phyloP scores from a whole-genome alignment of 2,329 filamentous ascomycete genomes.

The Diaporthe sp. region DNA sequence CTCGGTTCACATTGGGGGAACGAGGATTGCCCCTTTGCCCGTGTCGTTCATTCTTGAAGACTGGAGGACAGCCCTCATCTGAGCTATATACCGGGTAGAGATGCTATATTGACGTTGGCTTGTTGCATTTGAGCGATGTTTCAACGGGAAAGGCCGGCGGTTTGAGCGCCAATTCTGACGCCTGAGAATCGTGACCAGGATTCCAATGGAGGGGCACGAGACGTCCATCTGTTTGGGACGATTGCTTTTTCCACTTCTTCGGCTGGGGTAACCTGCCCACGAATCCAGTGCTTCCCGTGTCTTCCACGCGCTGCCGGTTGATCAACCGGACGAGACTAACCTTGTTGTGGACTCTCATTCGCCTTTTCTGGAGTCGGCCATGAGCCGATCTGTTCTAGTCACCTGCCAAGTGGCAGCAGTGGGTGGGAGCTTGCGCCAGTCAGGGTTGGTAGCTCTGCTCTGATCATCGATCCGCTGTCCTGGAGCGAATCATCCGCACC shows the following conservation, averaged over 20 bases:
- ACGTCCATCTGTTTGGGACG: constrained; percentile 4
- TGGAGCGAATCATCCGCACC: constrained; percentile 9
- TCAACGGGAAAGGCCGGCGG: constrained; percentile 33
- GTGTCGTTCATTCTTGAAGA: not conserved
- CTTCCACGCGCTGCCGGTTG: constrained; percentile 14
- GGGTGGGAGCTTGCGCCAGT: constrained; percentile 34
- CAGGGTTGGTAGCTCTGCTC: constrained; percentile 28
- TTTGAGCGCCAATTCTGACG: constrained; percentile 37
- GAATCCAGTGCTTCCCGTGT: constrained; percentile 19
- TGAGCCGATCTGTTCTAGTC: constrained; percentile 35
- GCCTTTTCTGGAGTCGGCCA: constrained; percentile 7
- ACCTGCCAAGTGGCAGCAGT: constrained; percentile 36
- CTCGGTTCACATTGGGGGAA: not conserved
- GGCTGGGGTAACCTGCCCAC: constrained; percentile 30
- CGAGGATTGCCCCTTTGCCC: not conserved
- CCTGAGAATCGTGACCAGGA: not conserved
- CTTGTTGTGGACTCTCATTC: constrained; percentile 27
- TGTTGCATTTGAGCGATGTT: constrained; percentile 18
- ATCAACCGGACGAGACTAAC: constrained; percentile 26
- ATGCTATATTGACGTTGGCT: constrained; percentile 23
- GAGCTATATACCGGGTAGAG: constrained; percentile 9
- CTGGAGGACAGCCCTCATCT: constrained; percentile 1
- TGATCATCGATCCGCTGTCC: constrained; percentile 32
- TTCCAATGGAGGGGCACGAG: constrained; percentile 8
- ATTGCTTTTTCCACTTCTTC: constrained; percentile 13